Evolutionary conservation across 2,329 filamentous ascomycete species (phyloP).

Genomic region (Knoxdaviesia proteae): DNA sequence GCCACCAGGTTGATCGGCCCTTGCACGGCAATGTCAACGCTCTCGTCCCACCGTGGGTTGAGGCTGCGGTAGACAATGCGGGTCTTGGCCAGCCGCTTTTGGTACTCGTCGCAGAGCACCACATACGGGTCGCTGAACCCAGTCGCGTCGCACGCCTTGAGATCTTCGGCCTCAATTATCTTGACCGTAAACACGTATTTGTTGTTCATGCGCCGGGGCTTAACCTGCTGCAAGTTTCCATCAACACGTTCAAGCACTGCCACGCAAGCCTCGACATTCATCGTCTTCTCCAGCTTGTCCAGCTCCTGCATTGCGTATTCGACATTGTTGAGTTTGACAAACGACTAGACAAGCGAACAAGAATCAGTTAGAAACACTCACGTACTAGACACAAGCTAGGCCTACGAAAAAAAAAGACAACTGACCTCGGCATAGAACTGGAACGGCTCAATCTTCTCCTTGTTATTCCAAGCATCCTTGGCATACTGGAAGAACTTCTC

Average conservation of each 20-base stretch:
- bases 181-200: constrained; percentile 99
- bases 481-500: constrained; percentile 87
- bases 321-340: constrained; percentile 95
- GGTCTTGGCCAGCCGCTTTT: constrained; percentile 89
- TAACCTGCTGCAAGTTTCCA: constrained; percentile 32
- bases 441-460: constrained; percentile 88
- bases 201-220: constrained; percentile 43
- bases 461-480: constrained; percentile 79
- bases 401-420: constrained; percentile 1
- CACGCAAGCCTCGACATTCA: constrained; percentile 83
- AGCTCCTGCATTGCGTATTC: constrained; percentile 86
- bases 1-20: constrained; percentile 86
- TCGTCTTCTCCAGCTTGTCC: constrained; percentile 70
- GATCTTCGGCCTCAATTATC: constrained; percentile 89
- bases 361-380: constrained; percentile 3
- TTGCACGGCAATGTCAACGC: constrained; percentile 83
- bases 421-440: constrained; percentile 83
- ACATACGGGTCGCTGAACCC: constrained; percentile 93
- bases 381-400: not conserved
- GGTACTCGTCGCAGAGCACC: constrained; percentile 89
- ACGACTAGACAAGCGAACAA: constrained; percentile 36
- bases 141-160: constrained; percentile 94
- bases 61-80: constrained; percentile 76
- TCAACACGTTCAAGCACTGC: constrained; percentile 57
- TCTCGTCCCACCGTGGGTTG: constrained; percentile 93